Conservation (phyloP, 2,329 filamentous ascomycete species). For the Cladosporium sp. region DNA sequence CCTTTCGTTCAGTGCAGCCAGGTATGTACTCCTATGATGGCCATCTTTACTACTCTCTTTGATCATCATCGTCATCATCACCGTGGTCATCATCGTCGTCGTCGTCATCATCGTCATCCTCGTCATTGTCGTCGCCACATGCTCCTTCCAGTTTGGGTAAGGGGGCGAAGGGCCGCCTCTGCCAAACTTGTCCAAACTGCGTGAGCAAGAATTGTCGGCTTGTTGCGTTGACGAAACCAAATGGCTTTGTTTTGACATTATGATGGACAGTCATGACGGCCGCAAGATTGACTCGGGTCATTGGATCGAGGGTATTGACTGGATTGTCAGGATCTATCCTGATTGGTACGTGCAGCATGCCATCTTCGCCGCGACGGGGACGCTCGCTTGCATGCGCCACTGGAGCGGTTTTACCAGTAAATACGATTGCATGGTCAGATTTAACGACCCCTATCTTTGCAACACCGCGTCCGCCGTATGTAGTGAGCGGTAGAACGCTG, state of each 20-base stretch:
- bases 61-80: background rate
- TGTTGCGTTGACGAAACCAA: conserved; percentile 19
- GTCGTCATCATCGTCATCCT: background rate
- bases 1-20: background rate
- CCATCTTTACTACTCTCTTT: background rate
- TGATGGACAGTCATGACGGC: conserved; percentile 22
- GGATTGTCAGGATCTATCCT: conserved; percentile 14
- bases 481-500: conserved; percentile 22
- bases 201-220: background rate
- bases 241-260: conserved; percentile 20
- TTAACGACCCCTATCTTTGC: conserved; percentile 17
- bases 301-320: conserved; percentile 7
- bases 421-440: conserved; percentile 25
- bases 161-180: too few species aligned
- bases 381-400: conserved; percentile 1
- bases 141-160: background rate
- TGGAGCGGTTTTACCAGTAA: conserved; percentile 16
- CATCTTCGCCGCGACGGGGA: conserved; percentile 9
- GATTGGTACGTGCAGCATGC: conserved; percentile 18
- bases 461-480: conserved; percentile 22
- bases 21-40: background rate
- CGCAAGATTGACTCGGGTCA: conserved; percentile 19
- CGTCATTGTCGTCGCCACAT: conserved; percentile 19
- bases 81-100: background rate
- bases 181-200: conserved; percentile 6